Base-by-base conservation (phyloP, 179 eudicot species). In the Corrigiola litoralis region DNA sequence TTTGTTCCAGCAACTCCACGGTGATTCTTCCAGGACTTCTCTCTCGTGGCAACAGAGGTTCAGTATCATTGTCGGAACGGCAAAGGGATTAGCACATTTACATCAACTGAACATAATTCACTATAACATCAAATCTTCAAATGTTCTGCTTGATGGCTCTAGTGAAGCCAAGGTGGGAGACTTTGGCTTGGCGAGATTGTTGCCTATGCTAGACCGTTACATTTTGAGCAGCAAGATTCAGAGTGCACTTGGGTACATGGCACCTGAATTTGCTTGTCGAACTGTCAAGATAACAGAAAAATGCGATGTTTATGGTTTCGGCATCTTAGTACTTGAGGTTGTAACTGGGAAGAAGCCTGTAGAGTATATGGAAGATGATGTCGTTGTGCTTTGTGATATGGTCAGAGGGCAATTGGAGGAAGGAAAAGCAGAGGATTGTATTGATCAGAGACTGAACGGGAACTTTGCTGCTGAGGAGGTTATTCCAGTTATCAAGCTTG, bases 331-430 rank as follows among this genome's bases (percentile, higher is more conserved):
- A 16, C 85, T 91, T 0, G 97, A 91, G 70, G 64, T 84, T 48
- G 81, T 91, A 29, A 91, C 90, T 0, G 97, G 97, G 57, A 91
- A 75, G 70, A 84, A 76, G 72, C 97, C 97, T 0, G 97, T 91
- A 3, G 97, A 91, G 31, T 91, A 91, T 75, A 88, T 88, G 95
- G 97, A 91, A 65, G 97, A 91, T 46, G 97, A 91, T 64, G 97
- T 91, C 50, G 74, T 86, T 29, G 92, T 91, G 64, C 79, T 91
- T 27, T 84, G 94, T 62, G 97, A 91, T 65, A 84, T 84, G 89
- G 94, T 91, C 29, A 75, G 97, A 67, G 87, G 83, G 34, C 88
- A 88, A 12, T 66, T 88, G 51, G 97, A 86, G 17, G 90, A 84
- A 54, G 90, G 90, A 10, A 84, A 78, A 53, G 73, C 79, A 7